Conservation (phyloP, 768 basidiomycete genomes). For the Boletales sp. region DNA sequence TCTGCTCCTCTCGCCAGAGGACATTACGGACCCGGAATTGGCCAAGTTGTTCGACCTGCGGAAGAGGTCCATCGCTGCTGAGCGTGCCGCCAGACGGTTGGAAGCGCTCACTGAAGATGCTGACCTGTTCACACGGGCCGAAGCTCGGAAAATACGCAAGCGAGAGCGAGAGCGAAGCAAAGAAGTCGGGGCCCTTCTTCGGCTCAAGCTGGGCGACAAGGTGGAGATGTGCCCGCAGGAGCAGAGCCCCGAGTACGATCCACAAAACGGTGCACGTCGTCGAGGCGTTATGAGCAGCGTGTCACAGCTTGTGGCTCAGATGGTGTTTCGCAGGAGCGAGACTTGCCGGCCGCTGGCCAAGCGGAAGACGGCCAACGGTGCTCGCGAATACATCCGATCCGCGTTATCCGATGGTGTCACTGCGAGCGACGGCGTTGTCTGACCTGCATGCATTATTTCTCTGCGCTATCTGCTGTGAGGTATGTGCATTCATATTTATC, state of each 20-base stretch:
- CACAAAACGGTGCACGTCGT: slow-evolving; percentile 16
- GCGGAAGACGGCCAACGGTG: slow-evolving; percentile 22
- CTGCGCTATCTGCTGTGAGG: slow-evolving; percentile 20
- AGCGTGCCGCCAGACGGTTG: slow-evolving; percentile 28
- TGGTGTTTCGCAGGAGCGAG: slow-evolving; percentile 44
- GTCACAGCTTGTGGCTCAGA: slow-evolving; percentile 44
- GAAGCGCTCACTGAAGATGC: slow-evolving; percentile 34
- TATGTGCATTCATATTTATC: slow-evolving; percentile 12
- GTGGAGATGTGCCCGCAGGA: slow-evolving; percentile 21
- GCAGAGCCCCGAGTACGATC: slow-evolving; percentile 21
- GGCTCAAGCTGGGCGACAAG: slow-evolving; percentile 46
- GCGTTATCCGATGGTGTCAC: slow-evolving; percentile 24
- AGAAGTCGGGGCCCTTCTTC: slow-evolving; percentile 54
- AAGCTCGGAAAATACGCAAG: slow-evolving; percentile 44
- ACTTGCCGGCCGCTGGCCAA: slow-evolving; percentile 36
- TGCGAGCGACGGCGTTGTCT: not conserved
- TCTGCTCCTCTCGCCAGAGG: slow-evolving; percentile 33
- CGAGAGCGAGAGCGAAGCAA: slow-evolving; percentile 51
- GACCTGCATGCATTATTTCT: slow-evolving; percentile 3
- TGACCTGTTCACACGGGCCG: slow-evolving; percentile 38
- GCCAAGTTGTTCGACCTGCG: slow-evolving; percentile 39
- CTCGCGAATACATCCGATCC: slow-evolving; percentile 26
- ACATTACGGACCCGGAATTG: slow-evolving; percentile 35
- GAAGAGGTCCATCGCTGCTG: slow-evolving; percentile 33
- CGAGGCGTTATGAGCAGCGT: slow-evolving; percentile 28